Conservation (phyloP, 2,329 filamentous ascomycete genomes). For the Aspergillus pseudoterreus region DNA sequence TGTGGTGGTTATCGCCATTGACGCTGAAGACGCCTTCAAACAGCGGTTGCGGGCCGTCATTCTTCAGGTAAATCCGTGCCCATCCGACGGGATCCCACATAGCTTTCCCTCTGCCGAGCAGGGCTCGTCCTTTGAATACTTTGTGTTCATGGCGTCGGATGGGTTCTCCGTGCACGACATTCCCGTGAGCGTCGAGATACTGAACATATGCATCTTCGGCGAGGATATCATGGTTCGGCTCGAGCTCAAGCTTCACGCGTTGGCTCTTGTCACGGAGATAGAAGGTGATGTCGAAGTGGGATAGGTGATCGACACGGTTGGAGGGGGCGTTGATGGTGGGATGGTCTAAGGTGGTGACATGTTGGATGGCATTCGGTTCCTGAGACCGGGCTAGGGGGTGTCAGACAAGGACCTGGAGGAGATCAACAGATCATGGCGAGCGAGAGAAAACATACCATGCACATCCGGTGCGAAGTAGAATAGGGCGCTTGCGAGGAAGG, state of each 20-base stretch:
- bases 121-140: conserved; percentile 78
- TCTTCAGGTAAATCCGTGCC: conserved; percentile 74
- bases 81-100: conserved; percentile 81
- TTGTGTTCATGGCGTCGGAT: conserved; percentile 72
- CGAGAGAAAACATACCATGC: conserved; percentile 10
- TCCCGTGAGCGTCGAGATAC: conserved; percentile 69
- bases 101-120: conserved; percentile 59
- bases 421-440: neutral
- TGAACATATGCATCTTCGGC: conserved; percentile 70
- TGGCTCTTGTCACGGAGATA: conserved; percentile 64
- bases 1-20: conserved; percentile 77
- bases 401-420: conserved; percentile 1
- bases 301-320: conserved; percentile 73
- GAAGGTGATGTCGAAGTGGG: conserved; percentile 82
- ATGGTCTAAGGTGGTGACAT: conserved; percentile 69
- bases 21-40: conserved; percentile 90
- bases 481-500: conserved; percentile 23
- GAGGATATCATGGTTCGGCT: conserved; percentile 89
- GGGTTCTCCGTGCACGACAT: conserved; percentile 60
- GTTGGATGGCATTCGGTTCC: conserved; percentile 71
- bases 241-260: conserved; percentile 72
- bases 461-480: conserved; percentile 18
- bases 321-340: conserved; percentile 74
- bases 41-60: conserved; percentile 72
- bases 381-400: conserved; percentile 60